Base-by-base conservation (phyloP, 176 grass and related monocot genomes). In the Eremochloa ophiuroides region DNA sequence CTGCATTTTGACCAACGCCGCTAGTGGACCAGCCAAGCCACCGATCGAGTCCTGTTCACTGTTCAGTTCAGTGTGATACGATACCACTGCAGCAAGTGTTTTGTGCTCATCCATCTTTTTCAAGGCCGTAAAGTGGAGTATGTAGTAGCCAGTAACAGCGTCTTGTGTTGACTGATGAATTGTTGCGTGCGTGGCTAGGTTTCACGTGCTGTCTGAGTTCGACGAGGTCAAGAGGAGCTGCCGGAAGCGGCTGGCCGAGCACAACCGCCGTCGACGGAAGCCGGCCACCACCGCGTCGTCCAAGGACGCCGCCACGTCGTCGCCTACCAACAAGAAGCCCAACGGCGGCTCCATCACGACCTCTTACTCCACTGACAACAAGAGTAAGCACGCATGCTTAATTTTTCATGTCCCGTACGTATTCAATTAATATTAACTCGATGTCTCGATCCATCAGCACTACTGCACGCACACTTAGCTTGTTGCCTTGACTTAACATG, bases 221-320 rank as follows among this genome's bases (percentile, higher is more conserved):
- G 92, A 94, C 65, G 89, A 94, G 77, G 80, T 84, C 43, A 94
- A 94, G 63, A 85, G 92, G 61, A 94, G 86, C 89, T 94, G 92
- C 84, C 47, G 89, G 83, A 91, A 89, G 86, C 86, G 92, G 67
- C 86, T 89, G 14, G 89, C 92, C 3, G 92, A 94, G 88, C 86
- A 94, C 92, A 94, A 94, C 89, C 89, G 92, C 66, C 89, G 92
- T 76, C 78, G 92, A 77, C 77, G 92, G 86, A 94, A 91, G 92
- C 92, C 89, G 39, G 59, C 79, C 25, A 3, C 59, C 30, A 43
- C 35, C 5, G 43, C 6, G 15, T 14, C 39, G 0, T 30, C 29
- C 18, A 86, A 86, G 50, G 88, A 90, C 50, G 76, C 79, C 29
- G 61, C 25, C n/a, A n/a, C 83, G 14, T 20, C 83, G 7, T 51